Percentiles rank a stretch among this genome's conserved stretches.
These are phyloP conservation scores for Rhynchosporium graminicola DNA, from an alignment of 2,329 filamentous ascomycete genomes.

Conservation along the genomic window DNA sequence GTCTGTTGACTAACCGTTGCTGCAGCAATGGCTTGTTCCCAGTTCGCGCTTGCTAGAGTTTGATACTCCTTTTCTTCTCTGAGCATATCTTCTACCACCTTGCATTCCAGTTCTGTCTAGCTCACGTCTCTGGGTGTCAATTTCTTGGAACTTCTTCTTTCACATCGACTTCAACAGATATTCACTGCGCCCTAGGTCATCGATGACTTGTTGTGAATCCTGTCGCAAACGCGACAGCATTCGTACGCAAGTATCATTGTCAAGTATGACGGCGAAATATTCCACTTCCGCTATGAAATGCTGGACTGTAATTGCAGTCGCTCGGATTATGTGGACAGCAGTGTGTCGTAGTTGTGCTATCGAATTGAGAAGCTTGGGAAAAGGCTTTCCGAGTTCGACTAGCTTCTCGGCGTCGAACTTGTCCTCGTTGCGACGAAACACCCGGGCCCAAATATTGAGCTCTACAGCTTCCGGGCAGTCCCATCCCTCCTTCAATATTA, in stretches of 20 bases:
- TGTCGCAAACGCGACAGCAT: neutral
- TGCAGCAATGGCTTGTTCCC: neutral
- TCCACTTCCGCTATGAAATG: neutral
- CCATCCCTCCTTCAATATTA: neutral
- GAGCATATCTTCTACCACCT: neutral
- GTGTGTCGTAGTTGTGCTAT: neutral
- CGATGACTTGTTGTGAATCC: neutral
- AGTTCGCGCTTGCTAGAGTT: neutral
- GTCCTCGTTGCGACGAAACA: constrained; percentile 4
- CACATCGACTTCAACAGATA: neutral
- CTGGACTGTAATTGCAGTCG: neutral
- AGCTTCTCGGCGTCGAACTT: constrained; percentile 4
- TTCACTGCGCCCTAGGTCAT: neutral
- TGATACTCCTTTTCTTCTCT: neutral
- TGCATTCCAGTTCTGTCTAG: neutral
- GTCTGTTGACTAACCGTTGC: too few species aligned
- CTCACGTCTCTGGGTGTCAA: neutral
- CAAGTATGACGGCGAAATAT: neutral
- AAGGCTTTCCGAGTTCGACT: constrained; percentile 3
- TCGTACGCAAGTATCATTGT: neutral
- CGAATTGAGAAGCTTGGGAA: neutral
- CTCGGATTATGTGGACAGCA: neutral
- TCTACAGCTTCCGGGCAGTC: constrained; percentile 2
- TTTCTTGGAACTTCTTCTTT: constrained; percentile 3
- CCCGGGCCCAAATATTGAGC: neutral